Evolutionary conservation across 176 grass and related monocot species (phyloP).

Genomic region (Oryza coarctata): DNA sequence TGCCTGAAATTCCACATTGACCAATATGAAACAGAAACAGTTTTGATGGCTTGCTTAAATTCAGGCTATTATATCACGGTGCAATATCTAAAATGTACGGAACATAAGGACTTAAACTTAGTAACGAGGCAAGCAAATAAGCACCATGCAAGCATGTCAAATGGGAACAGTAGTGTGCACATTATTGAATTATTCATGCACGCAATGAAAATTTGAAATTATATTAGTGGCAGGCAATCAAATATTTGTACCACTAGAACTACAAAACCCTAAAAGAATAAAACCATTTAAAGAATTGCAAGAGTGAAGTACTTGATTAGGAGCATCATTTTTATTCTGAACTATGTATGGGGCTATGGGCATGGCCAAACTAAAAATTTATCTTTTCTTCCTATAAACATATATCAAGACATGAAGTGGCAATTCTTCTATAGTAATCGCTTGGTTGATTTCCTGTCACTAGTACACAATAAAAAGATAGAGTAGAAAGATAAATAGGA

Average conservation of each 20-base stretch:
- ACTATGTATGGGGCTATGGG: too few relatives aligned
- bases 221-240: neutral
- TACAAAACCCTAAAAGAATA: neutral
- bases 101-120: neutral
- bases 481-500: slow-evolving; percentile 5
- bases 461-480: neutral
- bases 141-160: slow-evolving; percentile 4
- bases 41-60: neutral
- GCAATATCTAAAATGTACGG: neutral
- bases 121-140: neutral
- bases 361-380: neutral
- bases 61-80: neutral
- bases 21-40: neutral
- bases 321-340: neutral
- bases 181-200: neutral
- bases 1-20: neutral
- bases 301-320: neutral
- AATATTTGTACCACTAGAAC: neutral
- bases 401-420: neutral
- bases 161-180: neutral
- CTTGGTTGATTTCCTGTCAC: neutral
- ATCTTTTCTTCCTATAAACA: neutral
- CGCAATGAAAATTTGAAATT: neutral
- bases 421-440: neutral
- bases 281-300: neutral